Conservation (phyloP, 345 rosid genomes). For the Eucalyptus pauciflora region DNA sequence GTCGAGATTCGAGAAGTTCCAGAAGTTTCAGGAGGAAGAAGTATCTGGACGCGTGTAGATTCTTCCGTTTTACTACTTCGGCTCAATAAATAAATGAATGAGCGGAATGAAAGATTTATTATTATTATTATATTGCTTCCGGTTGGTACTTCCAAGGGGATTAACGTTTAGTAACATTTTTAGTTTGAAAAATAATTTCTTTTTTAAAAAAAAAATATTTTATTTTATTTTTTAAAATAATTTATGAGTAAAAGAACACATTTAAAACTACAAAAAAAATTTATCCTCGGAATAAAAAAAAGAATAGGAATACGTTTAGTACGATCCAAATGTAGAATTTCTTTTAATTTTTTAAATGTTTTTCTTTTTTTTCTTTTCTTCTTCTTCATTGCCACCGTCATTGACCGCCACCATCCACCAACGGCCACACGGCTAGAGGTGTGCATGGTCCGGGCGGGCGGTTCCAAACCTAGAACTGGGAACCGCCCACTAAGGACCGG, state of each 20-base stretch:
- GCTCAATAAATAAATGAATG: not conserved
- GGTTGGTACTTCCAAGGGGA: no score
- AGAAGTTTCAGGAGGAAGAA: not conserved
- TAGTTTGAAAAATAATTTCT: no score
- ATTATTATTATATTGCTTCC: not conserved
- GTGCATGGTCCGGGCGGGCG: no score
- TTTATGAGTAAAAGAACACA: fast-evolving
- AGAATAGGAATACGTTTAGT: fast-evolving
- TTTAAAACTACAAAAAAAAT: fast-evolving
- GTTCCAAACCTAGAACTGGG: no score
- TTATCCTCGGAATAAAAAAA: fast-evolving
- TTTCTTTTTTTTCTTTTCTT: fast-evolving
- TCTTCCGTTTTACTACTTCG: not conserved
- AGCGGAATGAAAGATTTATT: not conserved
- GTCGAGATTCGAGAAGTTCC: slow-evolving; percentile 26
- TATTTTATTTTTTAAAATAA: no score
- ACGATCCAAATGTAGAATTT: fast-evolving
- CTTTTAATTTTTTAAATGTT: no score
- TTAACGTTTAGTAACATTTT: not conserved
- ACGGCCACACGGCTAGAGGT: no score
- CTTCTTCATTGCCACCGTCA: fast-evolving
- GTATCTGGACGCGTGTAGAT: slow-evolving; percentile 12
- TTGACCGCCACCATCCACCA: no score
- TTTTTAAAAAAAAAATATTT: no score
- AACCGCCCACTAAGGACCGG: no score